Evolutionary conservation across 106 monocot species (phyloP).

Genomic region (Narthecium ossifragum): DNA sequence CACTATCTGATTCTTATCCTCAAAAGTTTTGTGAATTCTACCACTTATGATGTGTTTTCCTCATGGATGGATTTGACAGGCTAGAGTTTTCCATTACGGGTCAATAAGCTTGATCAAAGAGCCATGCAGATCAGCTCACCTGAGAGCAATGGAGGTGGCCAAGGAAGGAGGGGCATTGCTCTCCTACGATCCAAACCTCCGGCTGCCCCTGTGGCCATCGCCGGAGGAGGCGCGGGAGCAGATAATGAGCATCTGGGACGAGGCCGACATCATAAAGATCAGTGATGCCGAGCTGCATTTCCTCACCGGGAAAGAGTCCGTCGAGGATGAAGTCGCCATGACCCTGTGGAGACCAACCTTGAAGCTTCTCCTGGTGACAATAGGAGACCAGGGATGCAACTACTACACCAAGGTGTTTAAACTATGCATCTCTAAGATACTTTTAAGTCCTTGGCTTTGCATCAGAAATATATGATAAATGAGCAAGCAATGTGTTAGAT

Average conservation of each 20-base stretch:
- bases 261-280: conserved; percentile 60
- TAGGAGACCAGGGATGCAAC: conserved; percentile 57
- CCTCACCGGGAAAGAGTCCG: conserved; percentile 30
- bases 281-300: conserved; percentile 63
- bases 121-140: conserved; percentile 62
- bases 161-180: conserved; percentile 47
- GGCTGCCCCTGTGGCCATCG: conserved; percentile 51
- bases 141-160: conserved; percentile 54
- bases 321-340: conserved; percentile 49
- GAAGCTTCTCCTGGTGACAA: conserved; percentile 51
- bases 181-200: conserved; percentile 56
- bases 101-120: conserved; percentile 77
- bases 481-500: no score
- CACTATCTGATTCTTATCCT: background rate
- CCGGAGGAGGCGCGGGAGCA: conserved; percentile 29
- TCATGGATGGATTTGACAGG: conserved; percentile 25
- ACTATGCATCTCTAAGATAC: no score
- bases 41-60: background rate
- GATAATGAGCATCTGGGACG: conserved; percentile 71
- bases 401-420: conserved; percentile 58
- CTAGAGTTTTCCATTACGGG: conserved; percentile 66
- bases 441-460: no score
- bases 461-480: no score
- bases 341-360: conserved; percentile 35
- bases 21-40: background rate